These are phyloP conservation scores for Cladorrhinum samala DNA, from an alignment of 495 filamentous ascomycete genomes.

Conservation along the genomic window DNA sequence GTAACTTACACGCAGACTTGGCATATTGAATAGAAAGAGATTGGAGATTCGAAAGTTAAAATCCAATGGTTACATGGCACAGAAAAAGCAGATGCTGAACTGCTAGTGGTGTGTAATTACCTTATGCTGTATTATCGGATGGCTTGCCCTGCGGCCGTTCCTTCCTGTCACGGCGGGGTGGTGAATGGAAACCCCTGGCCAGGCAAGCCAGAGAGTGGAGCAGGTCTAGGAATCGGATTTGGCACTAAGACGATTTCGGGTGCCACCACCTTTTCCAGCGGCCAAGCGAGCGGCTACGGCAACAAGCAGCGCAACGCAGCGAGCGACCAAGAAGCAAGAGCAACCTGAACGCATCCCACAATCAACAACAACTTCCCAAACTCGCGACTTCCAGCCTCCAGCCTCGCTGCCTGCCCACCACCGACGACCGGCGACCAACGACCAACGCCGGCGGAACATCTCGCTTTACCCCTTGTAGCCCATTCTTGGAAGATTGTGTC, in stretches of 20 bases:
- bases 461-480: too few species aligned
- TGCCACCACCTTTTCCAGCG: slow-evolving; percentile 4
- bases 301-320: slow-evolving; percentile 6
- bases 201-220: neutral
- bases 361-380: slow-evolving; percentile 10
- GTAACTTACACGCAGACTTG: too few species aligned
- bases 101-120: too few species aligned
- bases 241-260: slow-evolving; percentile 12
- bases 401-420: neutral
- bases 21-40: neutral
- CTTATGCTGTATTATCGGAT: neutral
- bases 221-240: neutral
- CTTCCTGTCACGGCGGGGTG: neutral
- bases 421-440: neutral
- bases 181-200: slow-evolving; percentile 4
- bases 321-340: neutral
- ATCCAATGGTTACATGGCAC: too few species aligned
- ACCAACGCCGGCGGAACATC: too few species aligned
- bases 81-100: neutral
- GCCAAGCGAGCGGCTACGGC: slow-evolving; percentile 19
- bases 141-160: neutral
- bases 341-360: slow-evolving; percentile 8
- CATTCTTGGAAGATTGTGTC: too few species aligned
- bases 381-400: slow-evolving; percentile 1
- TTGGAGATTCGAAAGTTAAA: neutral